Conservation (phyloP, 495 filamentous ascomycete genomes). For the Xylaria grammica region DNA sequence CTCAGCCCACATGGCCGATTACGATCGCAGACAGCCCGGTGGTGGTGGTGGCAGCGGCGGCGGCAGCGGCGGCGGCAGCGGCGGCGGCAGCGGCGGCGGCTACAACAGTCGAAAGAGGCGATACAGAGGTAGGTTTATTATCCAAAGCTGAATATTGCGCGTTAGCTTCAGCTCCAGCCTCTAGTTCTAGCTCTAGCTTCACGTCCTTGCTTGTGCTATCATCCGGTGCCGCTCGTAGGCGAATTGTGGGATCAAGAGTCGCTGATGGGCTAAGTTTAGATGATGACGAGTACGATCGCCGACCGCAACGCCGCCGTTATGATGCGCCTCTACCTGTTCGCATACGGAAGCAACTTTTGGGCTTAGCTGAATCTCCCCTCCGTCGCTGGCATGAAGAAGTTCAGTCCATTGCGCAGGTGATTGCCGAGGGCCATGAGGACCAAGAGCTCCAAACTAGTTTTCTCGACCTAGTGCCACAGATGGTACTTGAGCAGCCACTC, state of each 20-base stretch:
- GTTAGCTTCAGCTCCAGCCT: not conserved
- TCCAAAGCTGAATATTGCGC: not conserved
- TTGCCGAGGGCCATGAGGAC: constrained; percentile 82
- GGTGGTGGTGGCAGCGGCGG: constrained; percentile 48
- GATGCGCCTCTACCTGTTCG: constrained; percentile 77
- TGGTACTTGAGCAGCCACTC: constrained; percentile 89
- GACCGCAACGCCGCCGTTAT: constrained; percentile 75
- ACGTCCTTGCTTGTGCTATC: constrained; percentile 17
- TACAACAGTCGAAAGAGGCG: constrained; percentile 69
- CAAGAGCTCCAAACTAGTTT: constrained; percentile 69
- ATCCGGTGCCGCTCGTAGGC: not conserved
- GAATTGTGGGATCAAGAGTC: constrained; percentile 43
- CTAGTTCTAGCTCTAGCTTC: constrained; percentile 18
- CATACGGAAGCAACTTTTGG: constrained; percentile 78
- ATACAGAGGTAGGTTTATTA: constrained; percentile 54
- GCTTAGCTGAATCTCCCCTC: constrained; percentile 85
- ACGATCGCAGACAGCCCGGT: constrained; percentile 67
- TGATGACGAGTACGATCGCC: constrained; percentile 76
- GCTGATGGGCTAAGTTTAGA: constrained; percentile 30
- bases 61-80: constrained; percentile 57
- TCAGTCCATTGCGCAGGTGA: constrained; percentile 71
- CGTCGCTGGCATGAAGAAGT: constrained; percentile 83
- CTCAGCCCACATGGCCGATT: constrained; percentile 67
- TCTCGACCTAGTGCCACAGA: constrained; percentile 70
- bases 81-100: constrained; percentile 49